Evolutionary conservation across 768 basidiomycete species (phyloP), one percentile per base, ranked within the genome.

Genomic region (Symmetrospora coprosmae): DNA sequence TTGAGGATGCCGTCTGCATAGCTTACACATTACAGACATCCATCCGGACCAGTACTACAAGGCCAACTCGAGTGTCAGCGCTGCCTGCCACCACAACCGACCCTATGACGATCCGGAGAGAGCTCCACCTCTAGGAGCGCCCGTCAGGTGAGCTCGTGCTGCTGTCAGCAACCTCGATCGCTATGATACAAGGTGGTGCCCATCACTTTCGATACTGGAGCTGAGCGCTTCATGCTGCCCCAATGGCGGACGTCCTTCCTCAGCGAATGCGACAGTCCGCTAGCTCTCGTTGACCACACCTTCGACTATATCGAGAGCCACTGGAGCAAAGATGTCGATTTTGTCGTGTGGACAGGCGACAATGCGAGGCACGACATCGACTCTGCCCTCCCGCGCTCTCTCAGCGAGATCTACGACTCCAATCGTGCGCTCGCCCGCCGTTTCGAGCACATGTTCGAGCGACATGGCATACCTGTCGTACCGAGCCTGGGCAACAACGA

Each of bases 401-500:
- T 82, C 2, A 74, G 75, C 41, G 87, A 91, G 72, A 90, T 94
- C 58, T 84, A 82, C 68, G 76, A 78, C 7, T 74, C 84, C 40
- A 94, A 94, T 69, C 75, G 79, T 17, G 69, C 71, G 38, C 75
- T 89, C 47, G 80, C 83, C 13, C 71, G 70, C 35, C 81, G 79
- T 70, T 89, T 94, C 85, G 72, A 79, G 65, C 74, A 81, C 19
- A 74, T 82, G n/a, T 91, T 94, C 67, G 72, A 77, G 11, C 78
- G 73, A 48, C 78, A 76, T 13, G 82, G 43, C 3, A 58, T 91
- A 35, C 81, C 85, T 16, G 81, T 90, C 21, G 78, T 91, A 25
- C 86, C 87, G 2, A 85, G 80, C 72, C 74, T 94, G 61, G 87
- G 87, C 23, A 91, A 91, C 72, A 91, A 91, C 72, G 88, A 91